These are phyloP conservation scores for Hirschfeldia incana DNA, from an alignment of 345 rosid species.

Conservation along the genomic window DNA sequence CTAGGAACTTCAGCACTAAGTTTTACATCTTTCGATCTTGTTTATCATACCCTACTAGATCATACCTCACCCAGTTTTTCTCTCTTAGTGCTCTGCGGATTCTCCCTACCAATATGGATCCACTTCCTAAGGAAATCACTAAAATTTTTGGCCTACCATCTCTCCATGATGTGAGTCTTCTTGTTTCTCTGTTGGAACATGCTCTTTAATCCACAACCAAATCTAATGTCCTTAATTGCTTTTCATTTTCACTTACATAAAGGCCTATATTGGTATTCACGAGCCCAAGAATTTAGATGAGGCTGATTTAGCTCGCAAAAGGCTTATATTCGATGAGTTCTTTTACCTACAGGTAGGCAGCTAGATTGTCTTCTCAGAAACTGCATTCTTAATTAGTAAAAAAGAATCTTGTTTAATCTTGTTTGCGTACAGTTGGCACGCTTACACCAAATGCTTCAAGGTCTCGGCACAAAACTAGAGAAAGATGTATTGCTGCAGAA, in stretches of 20 bases:
- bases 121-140: conserved; percentile 69
- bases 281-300: conserved; percentile 75
- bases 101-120: conserved; percentile 65
- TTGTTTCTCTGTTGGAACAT: conserved; percentile 17
- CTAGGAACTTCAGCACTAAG: conserved; percentile 8
- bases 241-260: conserved; percentile 28
- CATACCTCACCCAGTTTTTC: conserved; percentile 1
- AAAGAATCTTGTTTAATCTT: background rate
- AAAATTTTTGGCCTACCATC: conserved; percentile 66
- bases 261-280: conserved; percentile 89
- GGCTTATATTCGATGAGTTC: conserved; percentile 90
- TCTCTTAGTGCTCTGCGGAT: conserved; percentile 60
- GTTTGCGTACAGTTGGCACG: conserved; percentile 70
- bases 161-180: conserved; percentile 68
- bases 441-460: conserved; percentile 92
- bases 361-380: conserved; percentile 9
- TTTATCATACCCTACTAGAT: background rate
- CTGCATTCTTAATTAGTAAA: conserved; percentile 17
- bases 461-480: conserved; percentile 72
- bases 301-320: conserved; percentile 93
- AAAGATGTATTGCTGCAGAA: conserved; percentile 78
- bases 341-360: conserved; percentile 85
- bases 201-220: conserved; percentile 17
- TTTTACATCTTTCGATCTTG: conserved; percentile 10
- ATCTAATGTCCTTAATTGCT: background rate